Conservation (phyloP, 768 basidiomycete genomes). For the Russula compacta region DNA sequence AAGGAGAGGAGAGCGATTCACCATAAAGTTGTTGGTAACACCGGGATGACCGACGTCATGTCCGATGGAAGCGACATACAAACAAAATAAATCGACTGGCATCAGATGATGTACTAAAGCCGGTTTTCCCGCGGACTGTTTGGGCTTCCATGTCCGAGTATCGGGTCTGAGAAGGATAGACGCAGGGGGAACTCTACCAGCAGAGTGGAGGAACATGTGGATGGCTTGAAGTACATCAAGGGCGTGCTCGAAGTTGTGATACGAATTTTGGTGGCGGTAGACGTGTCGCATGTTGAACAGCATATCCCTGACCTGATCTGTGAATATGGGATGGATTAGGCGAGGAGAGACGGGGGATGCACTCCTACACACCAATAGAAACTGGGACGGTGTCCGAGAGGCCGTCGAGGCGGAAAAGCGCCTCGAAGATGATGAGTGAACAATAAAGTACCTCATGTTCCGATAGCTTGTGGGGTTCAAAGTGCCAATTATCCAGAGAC, state of each 20-base stretch:
- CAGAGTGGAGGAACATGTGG: conserved; percentile 73
- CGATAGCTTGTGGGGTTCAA: conserved; percentile 77
- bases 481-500: conserved; percentile 74
- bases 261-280: conserved; percentile 85
- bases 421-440: conserved; percentile 81
- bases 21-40: conserved; percentile 90
- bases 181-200: conserved; percentile 74
- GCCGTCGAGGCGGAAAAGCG: conserved; percentile 69
- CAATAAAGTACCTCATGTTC: conserved; percentile 78
- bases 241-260: conserved; percentile 97
- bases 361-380: conserved; percentile 43
- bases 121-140: conserved; percentile 25
- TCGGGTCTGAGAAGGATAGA: conserved; percentile 48
- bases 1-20: conserved; percentile 30
- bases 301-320: conserved; percentile 70
- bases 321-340: background rate
- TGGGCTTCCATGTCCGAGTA: conserved; percentile 29
- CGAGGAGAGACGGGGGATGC: background rate
- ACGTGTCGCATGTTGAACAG: conserved; percentile 84
- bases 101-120: conserved; percentile 32
- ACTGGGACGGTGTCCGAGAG: conserved; percentile 51
- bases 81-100: conserved; percentile 69
- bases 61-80: conserved; percentile 89
- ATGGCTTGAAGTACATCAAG: conserved; percentile 92
- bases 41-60: conserved; percentile 98